Conservation (phyloP, 306 rosid genomes). For the Astragalus membranaceus region DNA sequence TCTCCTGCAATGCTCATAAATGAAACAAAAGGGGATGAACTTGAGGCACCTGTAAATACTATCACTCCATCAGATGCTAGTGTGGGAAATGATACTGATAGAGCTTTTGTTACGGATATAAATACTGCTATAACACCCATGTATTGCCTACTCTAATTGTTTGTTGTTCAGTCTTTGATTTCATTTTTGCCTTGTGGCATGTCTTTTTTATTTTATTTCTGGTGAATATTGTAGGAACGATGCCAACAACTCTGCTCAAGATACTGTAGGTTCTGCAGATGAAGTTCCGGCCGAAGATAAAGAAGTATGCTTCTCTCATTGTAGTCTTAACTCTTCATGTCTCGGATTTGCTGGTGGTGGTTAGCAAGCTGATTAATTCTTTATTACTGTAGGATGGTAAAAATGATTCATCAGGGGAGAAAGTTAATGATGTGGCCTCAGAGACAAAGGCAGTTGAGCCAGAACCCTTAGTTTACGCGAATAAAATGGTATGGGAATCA, state of each 20-base stretch:
- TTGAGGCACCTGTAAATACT: constrained; percentile 33
- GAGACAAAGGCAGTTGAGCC: constrained; percentile 68
- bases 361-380: constrained; percentile 23
- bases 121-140: constrained; percentile 37
- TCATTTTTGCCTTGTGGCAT: neutral
- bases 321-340: constrained; percentile 10
- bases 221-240: constrained; percentile 43
- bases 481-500: constrained; percentile 54
- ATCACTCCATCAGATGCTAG: constrained; percentile 33
- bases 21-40: constrained; percentile 38
- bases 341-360: constrained; percentile 12
- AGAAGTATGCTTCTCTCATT: constrained; percentile 43
- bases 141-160: constrained; percentile 34
- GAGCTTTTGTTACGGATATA: constrained; percentile 29
- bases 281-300: constrained; percentile 38
- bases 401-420: constrained; percentile 42
- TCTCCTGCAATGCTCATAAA: constrained; percentile 43
- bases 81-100: constrained; percentile 34
- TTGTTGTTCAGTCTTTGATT: constrained; percentile 3
- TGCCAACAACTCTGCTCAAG: constrained; percentile 36
- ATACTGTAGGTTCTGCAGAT: constrained; percentile 39
- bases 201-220: neutral
- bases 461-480: constrained; percentile 53
- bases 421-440: constrained; percentile 35
- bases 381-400: constrained; percentile 46